phyloP scores from a whole-genome alignment of 2,329 filamentous ascomycete species.

The Fusarium camptoceras region DNA sequence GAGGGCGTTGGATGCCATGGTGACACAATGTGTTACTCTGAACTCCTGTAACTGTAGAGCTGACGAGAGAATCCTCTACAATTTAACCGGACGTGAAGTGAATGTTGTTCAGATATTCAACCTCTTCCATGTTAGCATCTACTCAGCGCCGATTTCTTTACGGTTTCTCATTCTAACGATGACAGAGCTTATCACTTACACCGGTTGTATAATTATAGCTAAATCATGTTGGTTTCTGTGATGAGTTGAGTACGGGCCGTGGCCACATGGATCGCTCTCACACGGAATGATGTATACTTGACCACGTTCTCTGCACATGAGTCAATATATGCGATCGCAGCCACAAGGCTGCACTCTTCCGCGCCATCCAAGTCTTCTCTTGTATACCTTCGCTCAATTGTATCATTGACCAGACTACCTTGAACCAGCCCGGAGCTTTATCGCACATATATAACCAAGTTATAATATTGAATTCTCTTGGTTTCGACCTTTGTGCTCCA shows the following conservation, averaged over 20 bases:
- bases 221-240: not conserved
- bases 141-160: not conserved
- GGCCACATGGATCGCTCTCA: not conserved
- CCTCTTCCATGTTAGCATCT: not conserved
- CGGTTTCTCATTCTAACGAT: not conserved
- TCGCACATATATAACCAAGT: too few species aligned
- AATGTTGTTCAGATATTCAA: not conserved
- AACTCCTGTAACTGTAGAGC: not conserved
- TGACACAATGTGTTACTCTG: not conserved
- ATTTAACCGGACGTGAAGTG: not conserved
- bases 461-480: too few species aligned
- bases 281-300: not conserved
- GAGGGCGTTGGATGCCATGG: not conserved
- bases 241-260: not conserved
- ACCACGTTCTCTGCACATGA: not conserved
- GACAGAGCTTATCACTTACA: not conserved
- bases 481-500: too few species aligned
- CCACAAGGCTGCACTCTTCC: not conserved
- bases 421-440: too few species aligned
- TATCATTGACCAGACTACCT: too few species aligned
- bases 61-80: not conserved
- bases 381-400: not conserved
- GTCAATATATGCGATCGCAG: not conserved
- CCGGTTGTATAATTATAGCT: not conserved
- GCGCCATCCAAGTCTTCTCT: not conserved